Percentiles rank a stretch among this genome's conserved stretches.
phyloP scores from a whole-genome alignment of 169 alveolate genomes.

The Cryptosporidium tyzzeri region DNA sequence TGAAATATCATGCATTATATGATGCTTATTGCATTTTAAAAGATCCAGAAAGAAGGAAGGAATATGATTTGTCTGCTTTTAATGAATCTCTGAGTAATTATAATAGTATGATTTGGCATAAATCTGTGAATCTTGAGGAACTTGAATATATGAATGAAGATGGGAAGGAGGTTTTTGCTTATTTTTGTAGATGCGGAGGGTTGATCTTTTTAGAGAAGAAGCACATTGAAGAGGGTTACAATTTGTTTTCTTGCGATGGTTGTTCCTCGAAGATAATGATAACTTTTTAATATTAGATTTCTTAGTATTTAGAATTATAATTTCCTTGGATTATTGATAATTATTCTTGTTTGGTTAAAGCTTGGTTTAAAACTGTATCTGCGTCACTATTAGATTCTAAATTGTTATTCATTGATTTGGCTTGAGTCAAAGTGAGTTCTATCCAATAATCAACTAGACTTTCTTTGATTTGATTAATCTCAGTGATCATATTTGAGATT shows the following conservation, averaged over 20 bases:
- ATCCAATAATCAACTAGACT: constrained; percentile 63
- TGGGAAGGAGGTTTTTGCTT: background rate
- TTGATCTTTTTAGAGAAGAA: constrained; percentile 22
- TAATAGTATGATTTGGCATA: constrained; percentile 38
- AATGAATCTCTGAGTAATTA: background rate
- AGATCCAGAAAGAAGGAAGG: constrained; percentile 58
- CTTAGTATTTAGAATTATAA: background rate
- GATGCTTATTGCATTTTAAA: constrained; percentile 57
- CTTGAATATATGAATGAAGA: constrained; percentile 33
- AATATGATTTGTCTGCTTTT: constrained; percentile 26
- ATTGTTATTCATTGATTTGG: constrained; percentile 9
- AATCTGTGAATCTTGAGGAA: constrained; percentile 17
- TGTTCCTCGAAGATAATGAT: constrained; percentile 39
- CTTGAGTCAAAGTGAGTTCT: constrained; percentile 48
- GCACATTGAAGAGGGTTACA: constrained; percentile 50
- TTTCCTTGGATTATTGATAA: background rate
- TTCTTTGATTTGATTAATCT: constrained; percentile 32
- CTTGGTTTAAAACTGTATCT: constrained; percentile 1
- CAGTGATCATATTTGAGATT: constrained; percentile 17
- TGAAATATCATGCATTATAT: constrained; percentile 62
- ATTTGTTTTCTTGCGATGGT: constrained; percentile 57
- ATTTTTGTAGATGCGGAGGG: constrained; percentile 59
- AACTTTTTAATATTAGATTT: constrained; percentile 16
- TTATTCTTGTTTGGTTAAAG: background rate
- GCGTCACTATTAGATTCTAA: constrained; percentile 15